Evolutionary conservation across 192 early-diverging fungal species (phyloP), one percentile per base, ranked within the genome.

Genomic region (Radiomyces spectabilis): DNA sequence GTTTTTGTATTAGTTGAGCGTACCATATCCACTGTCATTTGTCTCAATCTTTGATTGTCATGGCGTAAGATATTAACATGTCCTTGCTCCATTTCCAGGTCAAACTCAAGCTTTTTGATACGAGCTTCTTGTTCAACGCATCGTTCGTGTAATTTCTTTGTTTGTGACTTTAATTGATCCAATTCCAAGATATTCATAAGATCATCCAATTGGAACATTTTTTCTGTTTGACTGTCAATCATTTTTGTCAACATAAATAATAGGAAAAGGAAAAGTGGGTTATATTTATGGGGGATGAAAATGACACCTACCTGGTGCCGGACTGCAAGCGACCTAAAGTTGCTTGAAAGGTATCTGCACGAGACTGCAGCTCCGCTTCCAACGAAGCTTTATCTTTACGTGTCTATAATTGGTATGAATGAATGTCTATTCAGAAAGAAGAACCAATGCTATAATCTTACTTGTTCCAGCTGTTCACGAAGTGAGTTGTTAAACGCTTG

Each of bases 61-160:
- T 79, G 78, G 41, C 76, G 59, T 18, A 82, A 64, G 26, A 82
- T 82, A 22, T 80, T 82, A 27, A 74, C 76, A 38, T 79, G 77
- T 5, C 80, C 80, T 22, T 76, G 75, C 16, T 82, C 80, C 57
- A 73, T 66, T 53, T 89, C 87, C 29, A 89, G 55, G 18, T 83
- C 79, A 55, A 84, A 82, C 54, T 85, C 79, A 33, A 87, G 71
- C 49, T 85, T 79, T 41, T 77, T 74, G 43, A 79, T 62, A 2
- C 38, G 26, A 18, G 50, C 43, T 35, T 74, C 67, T 19, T 77
- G 68, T 32, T 74, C 55, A 34, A 24, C 16, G 21, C 27, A 31
- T 25, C 32, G 12, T 19, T 26, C 34, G 26, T 43, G 22, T 24
- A 61, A 38, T 29, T 53, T 42, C 31, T 53, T 35, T 2, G 44